Percentiles rank a stretch among this genome's conserved stretches.
Conservation (phyloP, 306 rosid species). For the Myrica gale region DNA sequence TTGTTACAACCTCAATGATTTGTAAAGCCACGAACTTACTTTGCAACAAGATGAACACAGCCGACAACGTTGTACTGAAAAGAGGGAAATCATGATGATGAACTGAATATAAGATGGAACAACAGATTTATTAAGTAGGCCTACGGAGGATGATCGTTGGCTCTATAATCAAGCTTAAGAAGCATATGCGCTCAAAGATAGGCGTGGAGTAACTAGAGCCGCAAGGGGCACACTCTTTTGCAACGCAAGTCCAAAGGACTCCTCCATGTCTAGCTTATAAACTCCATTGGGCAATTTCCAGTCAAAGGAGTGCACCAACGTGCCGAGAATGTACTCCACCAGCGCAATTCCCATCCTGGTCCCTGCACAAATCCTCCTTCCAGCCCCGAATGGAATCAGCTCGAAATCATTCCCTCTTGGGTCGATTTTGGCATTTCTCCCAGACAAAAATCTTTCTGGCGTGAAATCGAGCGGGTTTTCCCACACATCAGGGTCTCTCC, state of each 20-base stretch:
- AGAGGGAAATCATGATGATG: no score
- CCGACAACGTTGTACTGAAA: no score
- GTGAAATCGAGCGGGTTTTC: constrained; percentile 40
- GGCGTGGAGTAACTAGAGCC: constrained; percentile 33
- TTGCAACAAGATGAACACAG: no score
- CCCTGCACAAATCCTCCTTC: constrained; percentile 53
- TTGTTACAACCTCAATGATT: no score
- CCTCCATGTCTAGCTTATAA: constrained; percentile 41
- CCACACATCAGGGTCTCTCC: constrained; percentile 53
- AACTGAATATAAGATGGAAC: no score
- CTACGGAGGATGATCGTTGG: not conserved
- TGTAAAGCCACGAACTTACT: no score
- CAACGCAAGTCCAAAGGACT: constrained; percentile 43
- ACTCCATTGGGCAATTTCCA: constrained; percentile 42
- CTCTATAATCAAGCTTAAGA: constrained; percentile 10
- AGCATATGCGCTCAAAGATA: constrained; percentile 30
- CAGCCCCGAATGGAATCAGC: constrained; percentile 53
- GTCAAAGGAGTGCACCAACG: constrained; percentile 47
- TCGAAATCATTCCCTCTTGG: constrained; percentile 46
- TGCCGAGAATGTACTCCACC: constrained; percentile 42
- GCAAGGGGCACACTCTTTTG: constrained; percentile 45
- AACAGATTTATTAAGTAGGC: not conserved
- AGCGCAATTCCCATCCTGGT: constrained; percentile 43
- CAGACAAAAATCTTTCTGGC: constrained; percentile 41
- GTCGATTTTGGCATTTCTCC: constrained; percentile 31